Evolutionary conservation across 345 rosid genomes (phyloP).

Genomic region (Corchorus olitorius): DNA sequence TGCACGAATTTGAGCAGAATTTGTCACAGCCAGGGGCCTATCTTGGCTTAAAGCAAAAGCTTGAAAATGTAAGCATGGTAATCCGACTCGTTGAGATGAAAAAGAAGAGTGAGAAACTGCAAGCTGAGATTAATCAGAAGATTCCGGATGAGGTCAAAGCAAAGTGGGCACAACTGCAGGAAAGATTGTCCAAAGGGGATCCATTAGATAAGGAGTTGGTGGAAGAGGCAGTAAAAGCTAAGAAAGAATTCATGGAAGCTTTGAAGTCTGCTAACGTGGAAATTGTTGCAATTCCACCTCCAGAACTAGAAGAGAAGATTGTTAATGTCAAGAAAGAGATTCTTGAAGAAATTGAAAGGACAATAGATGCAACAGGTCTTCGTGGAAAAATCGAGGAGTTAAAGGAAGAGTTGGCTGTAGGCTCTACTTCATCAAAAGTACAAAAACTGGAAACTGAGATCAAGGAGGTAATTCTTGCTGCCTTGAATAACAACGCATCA

Average conservation of each 20-base stretch:
- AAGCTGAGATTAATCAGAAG: conserved; percentile 34
- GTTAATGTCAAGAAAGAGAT: conserved; percentile 34
- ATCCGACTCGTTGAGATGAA: conserved; percentile 46
- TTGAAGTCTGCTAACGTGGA: conserved; percentile 39
- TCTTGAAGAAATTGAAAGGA: conserved; percentile 34
- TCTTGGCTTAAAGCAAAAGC: conserved; percentile 55
- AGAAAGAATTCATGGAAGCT: conserved; percentile 32
- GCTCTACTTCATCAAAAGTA: conserved; percentile 28
- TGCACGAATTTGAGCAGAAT: conserved; percentile 45
- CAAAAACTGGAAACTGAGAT: conserved; percentile 33
- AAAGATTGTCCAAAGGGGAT: conserved; percentile 32
- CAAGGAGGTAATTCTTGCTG: conserved; percentile 31
- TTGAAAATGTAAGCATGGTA: conserved; percentile 55
- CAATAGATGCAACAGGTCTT: conserved; percentile 30
- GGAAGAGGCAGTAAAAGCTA: conserved; percentile 29
- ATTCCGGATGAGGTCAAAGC: conserved; percentile 37
- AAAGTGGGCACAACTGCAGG: conserved; percentile 33
- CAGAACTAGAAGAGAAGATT: conserved; percentile 30
- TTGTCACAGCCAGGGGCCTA: conserved; percentile 54
- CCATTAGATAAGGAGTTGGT: conserved; percentile 28
- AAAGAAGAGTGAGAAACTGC: conserved; percentile 36
- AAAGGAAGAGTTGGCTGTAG: conserved; percentile 33
- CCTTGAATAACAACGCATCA: conserved; percentile 27
- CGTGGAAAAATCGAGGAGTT: conserved; percentile 33
- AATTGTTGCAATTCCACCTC: conserved; percentile 30